phyloP scores from a whole-genome alignment of 768 basidiomycete genomes.

The Mrakia frigida region DNA sequence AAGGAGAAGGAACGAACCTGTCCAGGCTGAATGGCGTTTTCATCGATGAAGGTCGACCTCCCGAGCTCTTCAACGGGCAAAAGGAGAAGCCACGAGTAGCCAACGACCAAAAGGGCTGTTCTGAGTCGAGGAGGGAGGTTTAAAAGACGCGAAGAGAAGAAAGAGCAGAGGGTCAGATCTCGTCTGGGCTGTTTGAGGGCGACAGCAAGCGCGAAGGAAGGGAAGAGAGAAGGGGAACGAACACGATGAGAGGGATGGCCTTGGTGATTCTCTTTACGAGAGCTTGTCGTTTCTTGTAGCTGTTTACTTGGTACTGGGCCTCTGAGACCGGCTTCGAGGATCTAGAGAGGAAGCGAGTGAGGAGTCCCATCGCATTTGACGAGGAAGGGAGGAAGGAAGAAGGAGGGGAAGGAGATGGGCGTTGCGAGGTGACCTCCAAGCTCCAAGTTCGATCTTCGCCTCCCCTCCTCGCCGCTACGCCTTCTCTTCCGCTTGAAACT shows the following conservation, averaged over 20 bases:
- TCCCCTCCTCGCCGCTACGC: background rate
- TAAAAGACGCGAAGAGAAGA: background rate
- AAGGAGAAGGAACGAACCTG: conserved; percentile 54
- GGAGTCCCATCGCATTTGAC: conserved; percentile 16
- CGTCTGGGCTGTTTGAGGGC: background rate
- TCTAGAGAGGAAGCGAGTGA: conserved; percentile 9
- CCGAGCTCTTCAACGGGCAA: conserved; percentile 25
- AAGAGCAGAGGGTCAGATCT: background rate
- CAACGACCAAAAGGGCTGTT: conserved; percentile 22
- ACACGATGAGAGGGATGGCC: background rate
- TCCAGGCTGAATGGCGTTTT: conserved; percentile 89
- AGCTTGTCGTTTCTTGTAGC: conserved; percentile 8
- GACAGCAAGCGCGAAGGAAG: background rate
- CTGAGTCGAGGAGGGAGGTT: background rate
- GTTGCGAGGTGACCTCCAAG: background rate
- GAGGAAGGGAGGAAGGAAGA: no score
- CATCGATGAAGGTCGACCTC: conserved; percentile 63
- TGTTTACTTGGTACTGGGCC: conserved; percentile 12
- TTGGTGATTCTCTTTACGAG: background rate
- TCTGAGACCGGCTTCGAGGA: background rate
- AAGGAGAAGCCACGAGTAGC: conserved; percentile 15
- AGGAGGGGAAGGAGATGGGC: background rate
- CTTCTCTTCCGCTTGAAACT: background rate
- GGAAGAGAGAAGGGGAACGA: background rate
- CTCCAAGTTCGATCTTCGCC: background rate